Evolutionary conservation across 805 yeast species (phyloP), one percentile per base, ranked within the genome.

Genomic region (Kodamaea kakaduensis): DNA sequence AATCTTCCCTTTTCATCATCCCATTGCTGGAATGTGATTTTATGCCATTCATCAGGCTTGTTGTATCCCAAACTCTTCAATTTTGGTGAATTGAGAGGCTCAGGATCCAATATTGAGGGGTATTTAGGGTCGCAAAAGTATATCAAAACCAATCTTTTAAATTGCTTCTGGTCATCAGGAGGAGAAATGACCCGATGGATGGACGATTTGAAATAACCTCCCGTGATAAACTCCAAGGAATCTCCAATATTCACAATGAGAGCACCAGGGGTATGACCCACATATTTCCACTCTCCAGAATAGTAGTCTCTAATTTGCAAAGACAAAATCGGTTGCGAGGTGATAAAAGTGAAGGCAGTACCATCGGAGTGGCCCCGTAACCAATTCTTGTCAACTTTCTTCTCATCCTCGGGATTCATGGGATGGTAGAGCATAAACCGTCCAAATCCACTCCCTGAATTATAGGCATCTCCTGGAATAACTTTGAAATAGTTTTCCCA

Each of bases 1-100:
- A 69, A 55, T 27, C 69, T 50, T 3, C 71, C 72, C 43, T 71
- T 71, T 32, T 65, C 73, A 15, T 63, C 64, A 36, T 67, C 55
- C 61, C 61, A 55, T 31, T 51, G 46, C 9, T 39, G 41, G 37
- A 50, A 56, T 3, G 52, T 46, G 17, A 56, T 56, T 32, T 46
- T 48, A 7, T 54, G 54, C 61, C 61, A 56, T 38, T 54, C 59
- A 10, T 39, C 22, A 1, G 57, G 58, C 25, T 50, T 52, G 17
- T 17, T 32, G 27, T 29, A 21, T 5, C 47, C 47, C 36, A 44
- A 37, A 5, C 30, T 25, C 9, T 17, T 14, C 26, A 44, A 35
- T 17, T 37, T 42, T 5, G 44, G 37, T 1, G 44, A 39, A 12
- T 42, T 32, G 19, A 44, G 36, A 3, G 46, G 47, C 22, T 42